Conservation (phyloP, 176 grass and related monocot genomes). For the Eremochloa ophiuroides region DNA sequence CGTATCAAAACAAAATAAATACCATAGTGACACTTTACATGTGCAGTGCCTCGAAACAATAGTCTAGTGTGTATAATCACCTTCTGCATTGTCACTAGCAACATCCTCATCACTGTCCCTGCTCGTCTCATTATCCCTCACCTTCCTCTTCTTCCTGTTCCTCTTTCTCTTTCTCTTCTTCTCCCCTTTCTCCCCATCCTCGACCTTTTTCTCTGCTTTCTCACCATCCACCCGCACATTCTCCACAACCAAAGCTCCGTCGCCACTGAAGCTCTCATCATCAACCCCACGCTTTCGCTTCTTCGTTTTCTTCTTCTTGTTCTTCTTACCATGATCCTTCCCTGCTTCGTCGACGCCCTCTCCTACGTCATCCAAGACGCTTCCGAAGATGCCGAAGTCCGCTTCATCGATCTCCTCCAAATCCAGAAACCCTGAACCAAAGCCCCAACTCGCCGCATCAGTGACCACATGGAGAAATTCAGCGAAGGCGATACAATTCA, state of each 20-base stretch:
- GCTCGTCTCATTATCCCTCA: constrained; percentile 13
- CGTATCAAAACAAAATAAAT: not conserved
- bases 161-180: constrained; percentile 30
- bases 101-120: constrained; percentile 1
- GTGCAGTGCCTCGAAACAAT: constrained; percentile 3
- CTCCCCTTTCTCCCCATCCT: not conserved
- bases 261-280: not conserved
- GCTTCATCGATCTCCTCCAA: constrained; percentile 92
- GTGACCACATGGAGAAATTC: not conserved
- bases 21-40: not conserved
- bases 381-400: constrained; percentile 51
- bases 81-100: constrained; percentile 36
- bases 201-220: constrained; percentile 5
- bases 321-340: constrained; percentile 26
- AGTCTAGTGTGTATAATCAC: constrained; percentile 19
- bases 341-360: constrained; percentile 2
- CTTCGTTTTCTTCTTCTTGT: constrained; percentile 34
- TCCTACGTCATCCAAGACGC: constrained; percentile 20
- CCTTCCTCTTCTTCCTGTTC: constrained; percentile 58
- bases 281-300: constrained; percentile 51
- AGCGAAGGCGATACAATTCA: not conserved
- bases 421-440: constrained; percentile 69
- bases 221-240: not conserved
- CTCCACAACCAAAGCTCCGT: constrained; percentile 12
- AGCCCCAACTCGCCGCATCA: constrained; percentile 3